Conservation (phyloP, 2,329 filamentous ascomycete genomes). For the Fusarium newnesense region DNA sequence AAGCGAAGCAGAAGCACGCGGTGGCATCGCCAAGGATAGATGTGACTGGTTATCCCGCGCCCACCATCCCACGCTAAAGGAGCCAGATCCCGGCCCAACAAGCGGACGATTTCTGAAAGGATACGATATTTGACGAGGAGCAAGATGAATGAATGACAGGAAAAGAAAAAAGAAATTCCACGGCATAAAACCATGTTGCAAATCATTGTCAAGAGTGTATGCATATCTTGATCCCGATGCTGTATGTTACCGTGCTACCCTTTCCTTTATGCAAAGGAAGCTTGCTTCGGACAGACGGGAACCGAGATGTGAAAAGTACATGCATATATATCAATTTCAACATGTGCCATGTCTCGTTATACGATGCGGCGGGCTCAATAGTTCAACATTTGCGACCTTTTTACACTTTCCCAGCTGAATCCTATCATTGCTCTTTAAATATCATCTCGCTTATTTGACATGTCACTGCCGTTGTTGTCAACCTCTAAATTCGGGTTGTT, state of each 20-base stretch:
- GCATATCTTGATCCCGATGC: not conserved
- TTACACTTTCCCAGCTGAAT: not conserved
- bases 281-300: not conserved
- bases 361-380: not conserved
- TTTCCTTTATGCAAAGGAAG: not conserved
- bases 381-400: not conserved
- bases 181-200: conserved; percentile 13
- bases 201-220: not conserved
- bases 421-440: not conserved
- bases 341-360: conserved; percentile 27
- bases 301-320: not conserved
- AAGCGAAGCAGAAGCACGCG: conserved; percentile 17
- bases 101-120: not conserved
- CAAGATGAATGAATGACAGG: conserved; percentile 4
- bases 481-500: not conserved
- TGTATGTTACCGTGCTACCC: not conserved
- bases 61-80: conserved; percentile 22
- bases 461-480: not conserved
- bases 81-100: conserved; percentile 17
- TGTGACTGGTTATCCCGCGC: conserved; percentile 23
- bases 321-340: conserved; percentile 11
- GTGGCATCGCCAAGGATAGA: conserved; percentile 28
- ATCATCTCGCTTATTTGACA: conserved; percentile 1
- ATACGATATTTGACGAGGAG: not conserved
- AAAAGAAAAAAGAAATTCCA: not conserved